Evolutionary conservation across 208 protist species (phyloP).

Genomic region (Leptomonas seymouri): DNA sequence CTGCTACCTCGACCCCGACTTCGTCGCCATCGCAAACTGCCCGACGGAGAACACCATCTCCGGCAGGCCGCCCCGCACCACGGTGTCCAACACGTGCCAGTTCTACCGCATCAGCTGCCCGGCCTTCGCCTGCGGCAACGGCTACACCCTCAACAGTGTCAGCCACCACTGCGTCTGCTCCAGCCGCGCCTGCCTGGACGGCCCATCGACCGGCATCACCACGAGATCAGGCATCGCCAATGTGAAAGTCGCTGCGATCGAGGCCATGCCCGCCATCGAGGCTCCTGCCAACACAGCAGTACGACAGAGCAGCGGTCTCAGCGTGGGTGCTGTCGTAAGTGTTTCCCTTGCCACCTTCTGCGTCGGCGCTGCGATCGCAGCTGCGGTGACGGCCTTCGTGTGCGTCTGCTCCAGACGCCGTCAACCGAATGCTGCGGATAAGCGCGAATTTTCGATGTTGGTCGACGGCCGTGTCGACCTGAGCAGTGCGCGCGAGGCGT

Average conservation of each 20-base stretch:
- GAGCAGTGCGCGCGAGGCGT: neutral
- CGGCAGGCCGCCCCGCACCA: constrained; percentile 15
- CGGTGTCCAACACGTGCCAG: constrained; percentile 31
- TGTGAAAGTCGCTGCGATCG: neutral
- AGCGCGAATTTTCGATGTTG: constrained; percentile 2
- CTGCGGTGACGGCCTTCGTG: constrained; percentile 8
- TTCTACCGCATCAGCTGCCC: constrained; percentile 38
- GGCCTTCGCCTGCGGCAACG: constrained; percentile 24
- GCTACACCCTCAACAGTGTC: constrained; percentile 33
- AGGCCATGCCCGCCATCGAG: no score
- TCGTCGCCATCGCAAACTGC: constrained; percentile 38
- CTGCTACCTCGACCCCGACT: constrained; percentile 54
- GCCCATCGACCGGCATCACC: neutral
- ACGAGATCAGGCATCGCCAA: constrained; percentile 3
- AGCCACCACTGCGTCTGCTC: constrained; percentile 39
- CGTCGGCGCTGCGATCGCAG: constrained; percentile 26
- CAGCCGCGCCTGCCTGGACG: constrained; percentile 9
- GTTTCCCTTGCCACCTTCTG: constrained; percentile 36
- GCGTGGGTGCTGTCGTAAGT: constrained; percentile 27
- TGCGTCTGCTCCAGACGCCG: constrained; percentile 25
- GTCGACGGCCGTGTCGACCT: neutral
- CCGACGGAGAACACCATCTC: constrained; percentile 22
- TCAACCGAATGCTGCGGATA: neutral
- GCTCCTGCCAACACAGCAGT: neutral
- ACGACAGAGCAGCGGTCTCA: constrained; percentile 13